phyloP scores from a whole-genome alignment of 192 early-diverging fungal genomes.

The Rhizophagus sp. region DNA sequence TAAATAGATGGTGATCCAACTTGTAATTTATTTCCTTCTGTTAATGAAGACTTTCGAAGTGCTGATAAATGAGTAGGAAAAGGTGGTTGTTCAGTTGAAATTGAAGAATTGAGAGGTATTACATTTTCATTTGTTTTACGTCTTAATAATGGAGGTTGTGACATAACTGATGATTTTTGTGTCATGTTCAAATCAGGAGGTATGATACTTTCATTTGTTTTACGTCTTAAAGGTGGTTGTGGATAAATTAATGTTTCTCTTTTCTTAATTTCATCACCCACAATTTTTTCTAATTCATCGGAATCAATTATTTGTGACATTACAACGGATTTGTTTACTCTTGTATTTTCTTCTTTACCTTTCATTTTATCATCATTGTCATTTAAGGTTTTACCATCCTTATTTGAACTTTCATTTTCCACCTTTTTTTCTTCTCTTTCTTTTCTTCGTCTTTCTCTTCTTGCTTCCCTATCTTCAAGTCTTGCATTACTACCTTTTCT shows the following conservation, averaged over 20 bases:
- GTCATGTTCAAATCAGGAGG: not conserved
- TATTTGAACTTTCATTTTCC: not conserved
- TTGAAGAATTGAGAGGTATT: not conserved
- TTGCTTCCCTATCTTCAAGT: conserved; percentile 25
- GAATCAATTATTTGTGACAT: not conserved
- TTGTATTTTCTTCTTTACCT: not conserved
- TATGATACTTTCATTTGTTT: not conserved
- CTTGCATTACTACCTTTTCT: conserved; percentile 30
- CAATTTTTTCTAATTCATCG: not conserved
- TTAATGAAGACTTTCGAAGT: not conserved
- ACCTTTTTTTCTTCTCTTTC: not conserved
- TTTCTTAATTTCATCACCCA: not conserved
- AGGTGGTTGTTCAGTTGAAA: not conserved
- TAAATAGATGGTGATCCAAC: not conserved
- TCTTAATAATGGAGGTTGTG: not conserved
- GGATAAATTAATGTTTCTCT: not conserved
- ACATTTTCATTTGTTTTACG: not conserved
- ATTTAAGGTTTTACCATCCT: not conserved
- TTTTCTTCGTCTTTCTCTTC: conserved; percentile 26
- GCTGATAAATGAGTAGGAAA: conserved; percentile 14
- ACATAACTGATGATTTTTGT: not conserved
- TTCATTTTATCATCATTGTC: not conserved
- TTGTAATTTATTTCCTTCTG: not conserved
- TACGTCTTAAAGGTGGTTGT: conserved; percentile 4
- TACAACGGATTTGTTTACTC: not conserved